Percentiles rank a stretch among this genome's conserved stretches.
phyloP scores from a whole-genome alignment of 306 rosid species.

The Pterocarpus macrocarpus region DNA sequence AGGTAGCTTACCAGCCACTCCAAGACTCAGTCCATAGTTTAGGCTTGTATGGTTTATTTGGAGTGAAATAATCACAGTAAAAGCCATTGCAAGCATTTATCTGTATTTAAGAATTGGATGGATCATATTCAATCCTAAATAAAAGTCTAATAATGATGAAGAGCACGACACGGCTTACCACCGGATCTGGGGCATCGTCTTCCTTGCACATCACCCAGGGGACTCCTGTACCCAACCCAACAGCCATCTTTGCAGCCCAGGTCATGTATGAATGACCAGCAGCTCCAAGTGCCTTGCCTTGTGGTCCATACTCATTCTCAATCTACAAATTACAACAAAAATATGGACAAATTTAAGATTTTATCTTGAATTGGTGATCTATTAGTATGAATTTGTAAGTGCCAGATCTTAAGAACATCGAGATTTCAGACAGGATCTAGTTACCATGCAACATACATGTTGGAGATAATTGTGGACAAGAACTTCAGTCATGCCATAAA shows the following conservation, averaged over 20 bases:
- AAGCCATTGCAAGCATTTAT: slow-evolving; percentile 93
- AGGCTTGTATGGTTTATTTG: slow-evolving; percentile 96
- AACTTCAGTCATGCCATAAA: slow-evolving; percentile 11
- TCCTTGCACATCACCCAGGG: slow-evolving; percentile 99
- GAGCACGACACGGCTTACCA: slow-evolving; percentile 52
- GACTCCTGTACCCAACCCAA: slow-evolving; percentile 81
- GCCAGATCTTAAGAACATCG: slow-evolving; percentile 15
- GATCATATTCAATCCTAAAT: slow-evolving; percentile 25
- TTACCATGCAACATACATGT: slow-evolving; percentile 16
- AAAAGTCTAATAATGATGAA: background rate
- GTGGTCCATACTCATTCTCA: slow-evolving; percentile 92
- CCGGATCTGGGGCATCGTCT: slow-evolving; percentile 98
- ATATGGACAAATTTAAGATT: slow-evolving; percentile 10
- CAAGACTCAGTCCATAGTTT: slow-evolving; percentile 92
- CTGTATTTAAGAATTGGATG: slow-evolving; percentile 55
- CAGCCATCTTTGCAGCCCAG: slow-evolving; percentile 99
- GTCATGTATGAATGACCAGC: slow-evolving; percentile 71
- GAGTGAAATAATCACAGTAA: slow-evolving; percentile 87
- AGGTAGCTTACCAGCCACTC: slow-evolving; percentile 90
- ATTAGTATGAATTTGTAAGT: slow-evolving; percentile 1
- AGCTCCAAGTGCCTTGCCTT: slow-evolving; percentile 62
- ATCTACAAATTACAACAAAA: slow-evolving; percentile 57
- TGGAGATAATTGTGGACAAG: slow-evolving; percentile 32
- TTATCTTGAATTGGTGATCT: slow-evolving; percentile 28
- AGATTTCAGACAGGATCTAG: no score